Evolutionary conservation across 2,329 filamentous ascomycete genomes (phyloP), one percentile per base, ranked within the genome.

Genomic region (Chaetomiaceae sp.): DNA sequence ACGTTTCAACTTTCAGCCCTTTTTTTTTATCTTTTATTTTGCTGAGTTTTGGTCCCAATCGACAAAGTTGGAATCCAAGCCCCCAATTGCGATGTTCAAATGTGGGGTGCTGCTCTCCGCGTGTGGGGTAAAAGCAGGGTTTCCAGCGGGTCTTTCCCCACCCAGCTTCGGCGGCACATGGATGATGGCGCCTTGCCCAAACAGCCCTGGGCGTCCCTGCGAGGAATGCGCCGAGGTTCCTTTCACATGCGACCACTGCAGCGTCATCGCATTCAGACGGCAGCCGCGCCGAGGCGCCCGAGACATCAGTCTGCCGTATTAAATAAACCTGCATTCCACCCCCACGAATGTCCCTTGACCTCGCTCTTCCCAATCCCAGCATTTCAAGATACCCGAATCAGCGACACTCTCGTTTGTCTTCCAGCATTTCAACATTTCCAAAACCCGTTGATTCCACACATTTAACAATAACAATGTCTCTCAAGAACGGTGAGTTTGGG

Each of bases 401-500:
- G 10, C 34, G n/a, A 3, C 17, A n/a, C n/a, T n/a, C n/a, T n/a
- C n/a, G n/a, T n/a, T n/a, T n/a, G 35, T 13, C 16, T 20, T 12
- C n/a, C 7, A 17, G n/a, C 16, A 38, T 35, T 35, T 7, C 14
- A 42, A 31, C 20, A 17, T 10, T n/a, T 19, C 35, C 21, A 16
- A 12, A 33, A 19, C 13, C 31, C 20, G 12, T 39, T 12, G 5
- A n/a, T 45, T 41, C 39, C 23, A 19, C 30, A 44, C 44, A 44
- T 38, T 44, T n/a, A 17, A 57, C 54, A 51, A 54, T 56, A 71
- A 77, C 59, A 62, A 89, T 89, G 86, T 76, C 82, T 78, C 77
- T 89, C 72, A 84, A 84, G 71, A 83, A 85, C 73, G 79, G 86
- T 87, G 74, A 60, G 76, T 68, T 17, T 20, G n/a, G n/a, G n/a